These are phyloP conservation scores for Anthracocystis setariae DNA, from an alignment of 1,284 basidiomycete genomes.

Conservation along the genomic window DNA sequence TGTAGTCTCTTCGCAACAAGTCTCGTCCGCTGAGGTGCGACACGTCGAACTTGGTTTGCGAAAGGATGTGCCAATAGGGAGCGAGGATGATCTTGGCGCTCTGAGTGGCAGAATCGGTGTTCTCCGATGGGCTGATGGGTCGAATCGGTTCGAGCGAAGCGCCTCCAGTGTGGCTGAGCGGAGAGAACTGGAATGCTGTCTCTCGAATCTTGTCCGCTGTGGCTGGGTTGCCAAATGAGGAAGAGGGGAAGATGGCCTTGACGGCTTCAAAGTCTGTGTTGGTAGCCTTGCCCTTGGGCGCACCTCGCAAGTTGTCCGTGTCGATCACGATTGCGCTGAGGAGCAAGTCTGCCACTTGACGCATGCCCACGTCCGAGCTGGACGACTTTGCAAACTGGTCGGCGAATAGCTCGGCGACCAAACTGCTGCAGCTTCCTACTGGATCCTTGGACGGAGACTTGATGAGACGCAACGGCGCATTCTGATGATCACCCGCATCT, in stretches of 20 bases:
- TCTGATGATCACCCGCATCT: slow-evolving; percentile 78
- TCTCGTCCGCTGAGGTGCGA: slow-evolving; percentile 78
- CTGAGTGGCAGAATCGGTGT: slow-evolving; percentile 33
- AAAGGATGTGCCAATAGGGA: slow-evolving; percentile 72
- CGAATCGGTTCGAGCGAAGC: slow-evolving; percentile 21
- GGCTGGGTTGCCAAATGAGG: slow-evolving; percentile 45
- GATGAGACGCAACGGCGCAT: slow-evolving; percentile 61
- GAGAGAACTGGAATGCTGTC: slow-evolving; percentile 28
- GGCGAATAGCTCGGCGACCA: slow-evolving; percentile 50
- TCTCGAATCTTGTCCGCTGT: slow-evolving; percentile 20
- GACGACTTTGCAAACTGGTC: slow-evolving; percentile 27
- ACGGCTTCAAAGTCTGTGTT: slow-evolving; percentile 44
- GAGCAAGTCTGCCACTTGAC: slow-evolving; percentile 53
- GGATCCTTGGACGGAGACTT: slow-evolving; percentile 51
- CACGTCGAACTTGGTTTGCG: slow-evolving; percentile 76
- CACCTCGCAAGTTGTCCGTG: slow-evolving; percentile 61
- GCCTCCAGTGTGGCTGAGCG: slow-evolving; percentile 13
- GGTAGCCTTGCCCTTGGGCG: slow-evolving; percentile 54
- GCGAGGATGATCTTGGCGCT: slow-evolving; percentile 49
- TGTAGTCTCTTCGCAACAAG: slow-evolving; percentile 89
- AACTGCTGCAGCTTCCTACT: slow-evolving; percentile 50
- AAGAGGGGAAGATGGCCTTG: slow-evolving; percentile 44
- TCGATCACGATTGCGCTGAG: slow-evolving; percentile 69
- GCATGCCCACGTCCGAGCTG: slow-evolving; percentile 17
- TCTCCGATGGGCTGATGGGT: slow-evolving; percentile 31